These are phyloP conservation scores for Vaccinium corymbosum DNA, from an alignment of 148 eudicot species.

Conservation along the genomic window DNA sequence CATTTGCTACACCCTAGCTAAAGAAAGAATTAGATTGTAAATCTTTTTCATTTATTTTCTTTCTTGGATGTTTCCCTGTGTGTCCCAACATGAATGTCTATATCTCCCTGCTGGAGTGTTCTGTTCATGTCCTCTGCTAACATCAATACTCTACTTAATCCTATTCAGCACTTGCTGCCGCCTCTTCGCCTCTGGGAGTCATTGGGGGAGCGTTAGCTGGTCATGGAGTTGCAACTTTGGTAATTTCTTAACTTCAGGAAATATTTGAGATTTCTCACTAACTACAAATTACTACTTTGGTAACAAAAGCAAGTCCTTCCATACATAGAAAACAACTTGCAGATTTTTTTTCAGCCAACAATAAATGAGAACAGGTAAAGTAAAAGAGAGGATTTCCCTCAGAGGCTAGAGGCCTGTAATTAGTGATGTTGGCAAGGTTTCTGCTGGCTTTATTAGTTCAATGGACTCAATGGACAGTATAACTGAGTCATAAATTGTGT, in stretches of 20 bases:
- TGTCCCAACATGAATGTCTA: neutral
- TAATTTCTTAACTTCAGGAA: slow-evolving; percentile 25
- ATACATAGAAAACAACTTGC: slow-evolving; percentile 3
- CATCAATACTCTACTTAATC: neutral
- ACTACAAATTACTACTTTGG: neutral
- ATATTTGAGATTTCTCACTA: neutral
- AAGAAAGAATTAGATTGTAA: neutral
- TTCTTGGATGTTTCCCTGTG: neutral
- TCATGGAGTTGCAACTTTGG: slow-evolving; percentile 95
- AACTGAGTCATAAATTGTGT: neutral
- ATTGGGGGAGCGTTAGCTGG: slow-evolving; percentile 96
- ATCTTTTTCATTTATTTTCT: neutral
- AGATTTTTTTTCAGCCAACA: neutral
- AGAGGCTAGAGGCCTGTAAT: neutral
- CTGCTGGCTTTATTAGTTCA: neutral
- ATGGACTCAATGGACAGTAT: neutral
- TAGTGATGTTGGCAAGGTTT: slow-evolving; percentile 5
- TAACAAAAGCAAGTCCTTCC: neutral
- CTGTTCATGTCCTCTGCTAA: neutral
- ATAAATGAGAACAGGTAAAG: too few species aligned
- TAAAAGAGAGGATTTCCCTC: neutral
- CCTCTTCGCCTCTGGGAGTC: slow-evolving; percentile 98
- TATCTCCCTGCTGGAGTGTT: neutral
- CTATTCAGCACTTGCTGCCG: slow-evolving; percentile 87
- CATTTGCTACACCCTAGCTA: neutral